Evolutionary conservation across 345 rosid genomes (phyloP).

Genomic region (Aquilaria yunnanensis): DNA sequence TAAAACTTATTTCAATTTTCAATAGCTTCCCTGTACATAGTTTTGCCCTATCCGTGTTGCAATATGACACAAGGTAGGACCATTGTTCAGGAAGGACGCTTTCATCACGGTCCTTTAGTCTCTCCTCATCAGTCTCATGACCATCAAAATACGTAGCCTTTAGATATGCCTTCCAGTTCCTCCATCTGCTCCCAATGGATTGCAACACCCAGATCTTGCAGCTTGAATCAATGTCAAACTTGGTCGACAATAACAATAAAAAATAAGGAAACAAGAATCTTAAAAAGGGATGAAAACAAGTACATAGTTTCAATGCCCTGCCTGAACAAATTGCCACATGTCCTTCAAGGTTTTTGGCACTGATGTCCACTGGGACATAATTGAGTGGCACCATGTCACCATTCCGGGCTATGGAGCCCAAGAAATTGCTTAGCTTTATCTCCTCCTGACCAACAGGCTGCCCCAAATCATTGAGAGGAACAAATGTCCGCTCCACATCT

Average conservation of each 20-base stretch:
- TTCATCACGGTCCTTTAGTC: conserved; percentile 16
- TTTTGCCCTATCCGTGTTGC: conserved; percentile 26
- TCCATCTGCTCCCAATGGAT: conserved; percentile 21
- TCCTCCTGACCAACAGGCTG: conserved; percentile 25
- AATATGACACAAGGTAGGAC: conserved; percentile 19
- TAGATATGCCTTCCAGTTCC: conserved; percentile 24
- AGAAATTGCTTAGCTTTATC: conserved; percentile 17
- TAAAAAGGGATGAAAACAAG: background rate
- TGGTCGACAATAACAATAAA: conserved; percentile 8
- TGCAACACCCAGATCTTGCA: conserved; percentile 20
- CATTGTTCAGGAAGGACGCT: conserved; percentile 29
- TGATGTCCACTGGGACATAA: conserved; percentile 14
- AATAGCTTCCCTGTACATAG: conserved; percentile 10
- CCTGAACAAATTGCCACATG: conserved; percentile 26
- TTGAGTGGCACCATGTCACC: conserved; percentile 27
- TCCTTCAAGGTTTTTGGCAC: conserved; percentile 17
- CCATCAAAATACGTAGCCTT: conserved; percentile 23
- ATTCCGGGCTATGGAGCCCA: conserved; percentile 28
- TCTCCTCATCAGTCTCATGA: conserved; percentile 27
- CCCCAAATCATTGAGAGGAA: conserved; percentile 21
- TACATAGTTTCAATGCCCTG: background rate
- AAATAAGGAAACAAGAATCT: background rate
- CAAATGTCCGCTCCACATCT: conserved; percentile 13
- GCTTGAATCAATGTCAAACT: conserved; percentile 20
- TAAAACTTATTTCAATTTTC: background rate